Conservation (phyloP, 768 basidiomycete species). For the Sporobolomyces phaffii region DNA sequence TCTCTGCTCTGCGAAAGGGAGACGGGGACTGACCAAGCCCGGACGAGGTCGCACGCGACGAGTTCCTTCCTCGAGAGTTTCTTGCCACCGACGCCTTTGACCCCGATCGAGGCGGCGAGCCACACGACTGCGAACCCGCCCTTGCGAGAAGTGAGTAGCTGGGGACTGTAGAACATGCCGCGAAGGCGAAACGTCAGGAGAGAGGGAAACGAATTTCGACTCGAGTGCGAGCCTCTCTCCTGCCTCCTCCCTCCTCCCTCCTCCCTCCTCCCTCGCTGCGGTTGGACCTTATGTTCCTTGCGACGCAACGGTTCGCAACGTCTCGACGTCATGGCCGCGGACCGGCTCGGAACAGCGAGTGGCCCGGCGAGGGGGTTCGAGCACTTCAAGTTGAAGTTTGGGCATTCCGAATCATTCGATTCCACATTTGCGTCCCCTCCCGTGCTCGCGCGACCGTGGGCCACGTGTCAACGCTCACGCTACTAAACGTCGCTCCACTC, state of each 20-base stretch:
- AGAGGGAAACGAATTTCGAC: too few species aligned
- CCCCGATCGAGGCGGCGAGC: constrained; percentile 32
- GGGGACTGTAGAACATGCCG: constrained; percentile 28
- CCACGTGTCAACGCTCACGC: too few species aligned
- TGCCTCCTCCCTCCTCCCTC: neutral
- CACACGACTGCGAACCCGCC: constrained; percentile 33
- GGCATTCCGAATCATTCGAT: too few species aligned
- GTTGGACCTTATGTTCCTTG: too few species aligned
- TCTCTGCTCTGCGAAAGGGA: too few species aligned
- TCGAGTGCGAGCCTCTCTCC: neutral
- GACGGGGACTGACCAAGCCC: constrained; percentile 31
- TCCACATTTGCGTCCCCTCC: too few species aligned
- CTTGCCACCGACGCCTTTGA: constrained; percentile 9
- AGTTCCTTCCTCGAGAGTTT: constrained; percentile 26
- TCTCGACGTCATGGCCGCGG: neutral
- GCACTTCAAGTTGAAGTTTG: too few species aligned
- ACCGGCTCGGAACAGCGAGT: too few species aligned
- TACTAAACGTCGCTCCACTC: too few species aligned
- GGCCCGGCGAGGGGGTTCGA: too few species aligned
- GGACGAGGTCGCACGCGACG: constrained; percentile 23
- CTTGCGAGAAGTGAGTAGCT: constrained; percentile 31
- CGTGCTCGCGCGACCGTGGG: too few species aligned
- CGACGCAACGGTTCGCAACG: too few species aligned
- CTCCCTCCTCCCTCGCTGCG: neutral
- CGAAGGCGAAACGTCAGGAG: neutral